Base-by-base conservation (phyloP, 306 rosid genomes). In the Cyclanthera cordifolia region DNA sequence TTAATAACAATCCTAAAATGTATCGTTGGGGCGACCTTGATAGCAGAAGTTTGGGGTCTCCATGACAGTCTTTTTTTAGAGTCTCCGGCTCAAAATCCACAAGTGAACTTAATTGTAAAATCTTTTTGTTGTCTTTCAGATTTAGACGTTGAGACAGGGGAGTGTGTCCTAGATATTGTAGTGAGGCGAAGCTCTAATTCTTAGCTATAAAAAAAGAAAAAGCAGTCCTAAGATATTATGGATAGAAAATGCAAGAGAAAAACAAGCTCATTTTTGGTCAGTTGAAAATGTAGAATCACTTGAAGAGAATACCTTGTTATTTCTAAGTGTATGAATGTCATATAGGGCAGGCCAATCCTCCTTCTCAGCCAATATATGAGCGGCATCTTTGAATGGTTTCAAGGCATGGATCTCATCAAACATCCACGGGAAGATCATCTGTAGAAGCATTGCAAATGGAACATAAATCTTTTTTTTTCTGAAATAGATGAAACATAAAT, bases 341-440 rank as follows among this genome's bases (percentile, higher is more conserved):
- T 93, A 93, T 24, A 93, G 79, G 17, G 75, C 79, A 77, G 95
- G 87, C 97, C 97, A 93, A 72, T 93, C 91, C 79, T 87, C 39
- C 86, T 90, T 86, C 82, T 83, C 85, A 4, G 96, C 89, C 75
- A 93, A 75, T 64, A 83, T 72, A 82, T 83, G 76, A 79, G 95
- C 94, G 48, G 72, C 90, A 15, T 85, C 91, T 85, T 86, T 93
- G 81, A 93, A 83, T 46, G 72, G 78, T 75, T 71, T 90, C 81
- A 90, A 76, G 78, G 86, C 86, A 73, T 90, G 90, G 78, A 93
- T 76, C 85, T 93, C 99, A 72, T 90, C 99, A 71, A 93, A 90
- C 94, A 93, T 90, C 99, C 99, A 93, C 17, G 91, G 95, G 76
- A 90, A 93, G 65, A 90, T 81, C 95, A 90, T 90, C 95, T 93